phyloP scores from a whole-genome alignment of 108 stramenopile species.

The Skeletonema grethae region DNA sequence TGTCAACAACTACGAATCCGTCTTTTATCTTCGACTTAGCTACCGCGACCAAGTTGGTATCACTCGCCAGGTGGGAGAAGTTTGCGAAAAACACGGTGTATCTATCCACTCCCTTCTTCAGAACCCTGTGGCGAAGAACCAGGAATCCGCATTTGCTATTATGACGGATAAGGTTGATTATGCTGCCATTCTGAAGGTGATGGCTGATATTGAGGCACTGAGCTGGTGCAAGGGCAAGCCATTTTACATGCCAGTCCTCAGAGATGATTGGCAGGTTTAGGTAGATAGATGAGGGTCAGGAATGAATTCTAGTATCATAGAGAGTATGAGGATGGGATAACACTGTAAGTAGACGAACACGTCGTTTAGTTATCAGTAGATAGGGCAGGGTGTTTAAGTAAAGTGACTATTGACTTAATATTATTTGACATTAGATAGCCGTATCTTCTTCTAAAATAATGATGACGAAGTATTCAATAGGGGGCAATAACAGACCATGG shows the following conservation, averaged over 20 bases:
- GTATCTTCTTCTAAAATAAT: no score
- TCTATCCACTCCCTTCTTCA: constrained; percentile 89
- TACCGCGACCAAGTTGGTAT: constrained; percentile 81
- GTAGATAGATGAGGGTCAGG: constrained; percentile 3
- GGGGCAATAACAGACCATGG: no score
- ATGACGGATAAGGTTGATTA: constrained; percentile 83
- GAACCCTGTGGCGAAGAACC: constrained; percentile 71
- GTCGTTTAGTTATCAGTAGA: not conserved
- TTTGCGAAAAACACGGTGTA: constrained; percentile 84
- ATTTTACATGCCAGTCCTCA: constrained; percentile 87
- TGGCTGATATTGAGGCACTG: constrained; percentile 72
- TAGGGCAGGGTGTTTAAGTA: not conserved
- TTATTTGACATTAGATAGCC: no score
- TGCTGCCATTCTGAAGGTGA: constrained; percentile 63
- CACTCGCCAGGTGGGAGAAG: constrained; percentile 80
- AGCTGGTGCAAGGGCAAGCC: constrained; percentile 84
- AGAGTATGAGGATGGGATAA: not conserved
- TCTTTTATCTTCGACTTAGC: constrained; percentile 82
- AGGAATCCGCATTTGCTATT: constrained; percentile 84
- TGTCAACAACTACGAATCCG: constrained; percentile 79
- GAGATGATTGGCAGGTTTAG: constrained; percentile 67
- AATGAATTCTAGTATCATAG: not conserved
- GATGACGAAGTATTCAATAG: no score
- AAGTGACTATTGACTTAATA: not conserved
- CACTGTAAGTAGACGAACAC: not conserved